Conservation (phyloP, 441 rosid genomes). For the Pelargonium citronellum region DNA sequence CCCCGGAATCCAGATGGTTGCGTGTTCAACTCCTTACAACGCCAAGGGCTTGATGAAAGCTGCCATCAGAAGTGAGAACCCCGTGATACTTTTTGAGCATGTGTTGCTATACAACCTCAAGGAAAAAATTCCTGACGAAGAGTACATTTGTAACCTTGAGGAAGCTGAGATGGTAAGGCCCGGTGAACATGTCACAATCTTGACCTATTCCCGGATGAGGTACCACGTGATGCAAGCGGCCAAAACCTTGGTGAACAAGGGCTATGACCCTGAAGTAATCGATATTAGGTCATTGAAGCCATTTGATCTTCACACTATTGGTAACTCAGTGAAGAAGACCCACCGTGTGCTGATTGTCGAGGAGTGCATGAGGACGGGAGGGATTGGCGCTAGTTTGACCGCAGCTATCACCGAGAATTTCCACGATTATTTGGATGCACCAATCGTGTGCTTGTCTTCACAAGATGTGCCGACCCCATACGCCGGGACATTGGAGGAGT, state of each 20-base stretch:
- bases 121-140: slow-evolving; percentile 83
- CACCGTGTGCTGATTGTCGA: slow-evolving; percentile 89
- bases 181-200: slow-evolving; percentile 75
- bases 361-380: slow-evolving; percentile 96
- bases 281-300: slow-evolving; percentile 88
- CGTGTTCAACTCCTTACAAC: slow-evolving; percentile 93
- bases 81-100: slow-evolving; percentile 84
- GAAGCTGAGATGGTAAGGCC: slow-evolving; percentile 97
- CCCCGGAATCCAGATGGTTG: slow-evolving; percentile 99
- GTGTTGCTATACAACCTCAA: slow-evolving; percentile 89
- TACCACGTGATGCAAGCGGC: slow-evolving; percentile 98
- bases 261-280: slow-evolving; percentile 83
- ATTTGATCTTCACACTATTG: slow-evolving; percentile 78
- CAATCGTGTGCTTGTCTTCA: slow-evolving; percentile 78
- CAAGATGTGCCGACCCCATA: slow-evolving; percentile 95
- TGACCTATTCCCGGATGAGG: slow-evolving; percentile 84
- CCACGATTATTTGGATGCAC: slow-evolving; percentile 80
- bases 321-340: slow-evolving; percentile 88
- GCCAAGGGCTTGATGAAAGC: slow-evolving; percentile 99
- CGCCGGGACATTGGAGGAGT: slow-evolving; percentile 82
- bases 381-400: slow-evolving; percentile 87
- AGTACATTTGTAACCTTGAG: slow-evolving; percentile 70
- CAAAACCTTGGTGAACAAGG: slow-evolving; percentile 81
- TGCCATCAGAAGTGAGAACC: slow-evolving; percentile 86
- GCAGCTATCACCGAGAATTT: slow-evolving; percentile 83